Percentiles rank a stretch among this genome's conserved stretches.
These are phyloP conservation scores for Cyclostephanos invisitatus DNA, from an alignment of 108 stramenopile genomes.

Conservation along the genomic window DNA sequence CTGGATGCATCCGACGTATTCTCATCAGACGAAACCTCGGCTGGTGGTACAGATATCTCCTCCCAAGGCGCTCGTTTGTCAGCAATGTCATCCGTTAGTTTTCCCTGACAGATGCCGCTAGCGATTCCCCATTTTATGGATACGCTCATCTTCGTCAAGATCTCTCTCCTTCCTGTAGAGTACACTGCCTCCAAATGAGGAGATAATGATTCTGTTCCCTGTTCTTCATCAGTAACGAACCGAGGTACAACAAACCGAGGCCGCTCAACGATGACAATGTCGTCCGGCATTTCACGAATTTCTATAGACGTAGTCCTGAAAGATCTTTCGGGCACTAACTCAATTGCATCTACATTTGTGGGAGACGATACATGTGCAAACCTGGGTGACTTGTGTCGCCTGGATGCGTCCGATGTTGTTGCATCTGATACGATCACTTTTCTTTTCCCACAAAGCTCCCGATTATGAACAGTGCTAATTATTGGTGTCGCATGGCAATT, in stretches of 20 bases:
- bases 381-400: not conserved
- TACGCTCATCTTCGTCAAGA: not conserved
- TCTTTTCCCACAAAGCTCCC: not conserved
- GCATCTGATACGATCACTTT: not conserved
- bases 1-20: not conserved
- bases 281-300: too few relatives aligned
- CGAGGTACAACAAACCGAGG: too few relatives aligned
- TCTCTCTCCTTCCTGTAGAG: not conserved
- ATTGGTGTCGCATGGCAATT: not conserved
- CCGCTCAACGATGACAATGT: too few relatives aligned
- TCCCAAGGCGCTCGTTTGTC: not conserved
- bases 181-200: too few relatives aligned
- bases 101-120: too few relatives aligned
- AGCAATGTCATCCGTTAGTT: too few relatives aligned
- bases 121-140: slow-evolving; percentile 2
- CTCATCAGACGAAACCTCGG: not conserved
- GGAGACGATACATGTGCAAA: not conserved
- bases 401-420: not conserved
- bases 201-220: too few relatives aligned
- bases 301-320: too few relatives aligned
- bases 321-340: too few relatives aligned
- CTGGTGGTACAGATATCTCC: not conserved
- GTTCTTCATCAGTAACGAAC: too few relatives aligned
- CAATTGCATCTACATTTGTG: too few relatives aligned
- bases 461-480: not conserved